phyloP scores from a whole-genome alignment of 805 yeast genomes.

The Candida dendrica region DNA sequence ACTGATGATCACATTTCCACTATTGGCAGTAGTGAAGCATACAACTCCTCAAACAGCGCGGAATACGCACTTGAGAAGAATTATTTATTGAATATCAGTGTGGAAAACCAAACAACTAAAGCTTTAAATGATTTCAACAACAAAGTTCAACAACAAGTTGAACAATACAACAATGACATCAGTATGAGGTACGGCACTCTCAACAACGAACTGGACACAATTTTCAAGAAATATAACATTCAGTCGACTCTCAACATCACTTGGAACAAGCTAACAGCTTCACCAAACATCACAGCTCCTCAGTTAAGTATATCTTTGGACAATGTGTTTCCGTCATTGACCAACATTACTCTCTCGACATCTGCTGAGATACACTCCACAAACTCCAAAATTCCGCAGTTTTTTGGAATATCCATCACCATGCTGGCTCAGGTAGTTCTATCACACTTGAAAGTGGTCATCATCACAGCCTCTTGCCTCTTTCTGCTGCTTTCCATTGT shows the following conservation, averaged over 20 bases:
- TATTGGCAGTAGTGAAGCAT: neutral
- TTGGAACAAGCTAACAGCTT: neutral
- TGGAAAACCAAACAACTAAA: too few species aligned
- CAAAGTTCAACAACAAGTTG: neutral
- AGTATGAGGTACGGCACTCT: neutral
- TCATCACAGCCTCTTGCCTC: neutral
- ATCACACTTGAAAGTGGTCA: neutral
- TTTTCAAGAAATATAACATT: neutral
- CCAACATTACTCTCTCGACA: too few species aligned
- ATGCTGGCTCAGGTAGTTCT: too few species aligned
- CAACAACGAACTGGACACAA: too few species aligned
- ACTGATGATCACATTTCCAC: neutral
- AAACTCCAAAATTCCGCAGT: neutral
- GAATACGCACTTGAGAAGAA: neutral
- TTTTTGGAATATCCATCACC: too few species aligned
- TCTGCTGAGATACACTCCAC: neutral
- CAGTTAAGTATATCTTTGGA: too few species aligned
- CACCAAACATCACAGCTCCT: neutral
- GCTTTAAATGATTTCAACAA: too few species aligned
- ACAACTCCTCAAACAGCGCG: neutral
- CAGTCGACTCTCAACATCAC: neutral
- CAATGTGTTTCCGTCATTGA: too few species aligned
- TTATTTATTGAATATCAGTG: neutral
- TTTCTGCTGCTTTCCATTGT: too few species aligned
- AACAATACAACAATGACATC: neutral